Evolutionary conservation across 768 basidiomycete genomes (phyloP), one percentile per base, ranked within the genome.

Genomic region (Collybia nuda): DNA sequence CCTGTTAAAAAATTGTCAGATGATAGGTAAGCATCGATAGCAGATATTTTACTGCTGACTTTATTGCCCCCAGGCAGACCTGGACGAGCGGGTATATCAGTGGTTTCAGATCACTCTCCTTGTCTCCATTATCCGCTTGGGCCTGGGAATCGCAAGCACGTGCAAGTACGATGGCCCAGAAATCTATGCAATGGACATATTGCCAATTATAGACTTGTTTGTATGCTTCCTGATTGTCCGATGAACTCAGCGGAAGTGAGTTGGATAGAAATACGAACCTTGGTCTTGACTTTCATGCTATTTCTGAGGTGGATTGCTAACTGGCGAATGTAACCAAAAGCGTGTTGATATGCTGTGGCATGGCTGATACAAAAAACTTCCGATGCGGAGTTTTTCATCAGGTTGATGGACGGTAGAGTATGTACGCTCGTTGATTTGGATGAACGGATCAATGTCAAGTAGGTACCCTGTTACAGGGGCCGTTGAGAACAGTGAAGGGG

Each of bases 151-250:
- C 83, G 61, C 91, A 95, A 14, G 92, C 87, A 39, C 86, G 77
- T 18, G 86, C 88, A 8, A 99, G 78, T 8, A 98, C 93, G 37
- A 91, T 77, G 36, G 83, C 80, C 97, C 97, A 99, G 62, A 98
- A 98, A 73, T 99, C 97, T 56, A 99, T 74, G 51, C 85, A 91
- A 66, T 99, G 97, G 2, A 87, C 89, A 57, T 88, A 98, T 71
- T 98, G 97, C 97, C 97, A 99, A 70, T 98, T 99, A 71, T 99
- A 97, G 18, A 99, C 96, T 59, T 89, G 86, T 66, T 87, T 88
- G 71, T 89, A 95, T 7, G 92, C 85, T 57, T 98, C 94, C 87
- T 93, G 66, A 18, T 50, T 46, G 28, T 35, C 52, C 14, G 9
- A 22, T 47, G 42, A 49, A 50, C 41, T 41, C 44, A 51, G 43